Base-by-base conservation (phyloP, 139 green algal species). In the Volvox africanus region DNA sequence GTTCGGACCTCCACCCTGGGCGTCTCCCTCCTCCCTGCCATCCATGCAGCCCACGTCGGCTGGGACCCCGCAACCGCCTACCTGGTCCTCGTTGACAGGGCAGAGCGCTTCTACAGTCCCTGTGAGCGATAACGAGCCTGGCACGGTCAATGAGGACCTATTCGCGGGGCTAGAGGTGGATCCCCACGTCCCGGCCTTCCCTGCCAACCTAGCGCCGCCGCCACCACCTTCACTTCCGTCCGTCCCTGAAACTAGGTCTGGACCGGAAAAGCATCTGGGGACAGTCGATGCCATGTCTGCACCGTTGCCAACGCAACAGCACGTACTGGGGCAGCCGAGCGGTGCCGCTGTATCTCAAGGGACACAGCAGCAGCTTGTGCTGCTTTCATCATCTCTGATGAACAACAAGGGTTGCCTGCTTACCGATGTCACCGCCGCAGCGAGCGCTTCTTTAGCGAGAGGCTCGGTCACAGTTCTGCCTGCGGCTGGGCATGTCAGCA, bases 81-180 rank as follows among this genome's bases (percentile, higher is more conserved):
- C 32, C 32, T 24, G 77, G 33, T 20, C 73, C 73, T 80, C 73
- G 5, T 80, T 80, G 73, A n/a, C 32, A 82, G 14, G 32, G 33
- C 30, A 61, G 32, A 20, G 26, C 16, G 32, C 44, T 55, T 9
- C 44, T 55, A 55, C 5, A 55, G 44, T 55, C 44, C 5, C 65
- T 5, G 65, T 12, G 65, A 73, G 11, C 65, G 65, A 61, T 24
- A 11, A 2, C 32, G 81, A 11, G 19, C 16, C 12, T 22, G 36
- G 0, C 26, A 44, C 32, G 9, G 62, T 0, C 62, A 9, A 14
- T 18, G 36, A 61, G 36, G 85, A 89, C 50, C 30, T 90, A 14
- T 90, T 90, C 32, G 86, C 86, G 1, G 86, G 86, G 2, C 71
- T 90, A 55, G 86, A 90, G 6, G 86, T 90, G 73, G 73, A 90